phyloP scores from a whole-genome alignment of 352 stramenopile species.

The Phytophthora aleatoria region DNA sequence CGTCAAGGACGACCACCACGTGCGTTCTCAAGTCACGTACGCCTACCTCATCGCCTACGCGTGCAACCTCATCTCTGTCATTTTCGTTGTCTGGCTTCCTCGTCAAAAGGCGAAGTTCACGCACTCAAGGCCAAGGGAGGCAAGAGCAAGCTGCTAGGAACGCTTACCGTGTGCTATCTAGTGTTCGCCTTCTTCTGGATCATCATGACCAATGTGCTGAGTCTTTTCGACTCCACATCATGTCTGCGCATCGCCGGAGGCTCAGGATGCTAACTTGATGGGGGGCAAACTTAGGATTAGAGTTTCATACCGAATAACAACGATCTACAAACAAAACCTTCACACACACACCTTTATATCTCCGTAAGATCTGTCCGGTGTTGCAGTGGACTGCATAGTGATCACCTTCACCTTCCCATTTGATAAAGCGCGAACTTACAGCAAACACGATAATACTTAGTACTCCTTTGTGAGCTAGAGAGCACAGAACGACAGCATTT shows the following conservation, averaged over 20 bases:
- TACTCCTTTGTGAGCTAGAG: too few species aligned
- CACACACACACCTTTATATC: too few species aligned
- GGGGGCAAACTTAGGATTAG: neutral
- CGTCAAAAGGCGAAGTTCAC: slow-evolving; percentile 57
- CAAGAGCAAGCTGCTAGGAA: slow-evolving; percentile 49
- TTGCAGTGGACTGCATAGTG: too few species aligned
- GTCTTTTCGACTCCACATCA: slow-evolving; percentile 53
- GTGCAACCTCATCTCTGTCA: slow-evolving; percentile 50
- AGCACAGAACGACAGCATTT: neutral
- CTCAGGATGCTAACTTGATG: slow-evolving; percentile 35
- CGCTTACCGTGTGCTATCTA: slow-evolving; percentile 41
- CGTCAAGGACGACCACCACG: slow-evolving; percentile 43
- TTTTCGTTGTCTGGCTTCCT: slow-evolving; percentile 54
- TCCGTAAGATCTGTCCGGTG: too few species aligned
- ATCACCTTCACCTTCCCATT: too few species aligned
- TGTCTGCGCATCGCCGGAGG: slow-evolving; percentile 58
- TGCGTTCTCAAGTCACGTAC: slow-evolving; percentile 54
- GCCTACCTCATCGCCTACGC: slow-evolving; percentile 65
- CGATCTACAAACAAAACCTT: too few species aligned
- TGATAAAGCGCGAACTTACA: too few species aligned
- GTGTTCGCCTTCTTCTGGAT: slow-evolving; percentile 59
- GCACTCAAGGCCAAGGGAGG: slow-evolving; percentile 45
- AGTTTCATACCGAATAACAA: neutral
- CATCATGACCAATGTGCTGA: slow-evolving; percentile 67
- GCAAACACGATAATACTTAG: too few species aligned